A percentile compares a stretch with the other conserved stretches of the same genome.
phyloP scores from a whole-genome alignment of 768 basidiomycete genomes.

The Phlebiopsis gigantea region DNA sequence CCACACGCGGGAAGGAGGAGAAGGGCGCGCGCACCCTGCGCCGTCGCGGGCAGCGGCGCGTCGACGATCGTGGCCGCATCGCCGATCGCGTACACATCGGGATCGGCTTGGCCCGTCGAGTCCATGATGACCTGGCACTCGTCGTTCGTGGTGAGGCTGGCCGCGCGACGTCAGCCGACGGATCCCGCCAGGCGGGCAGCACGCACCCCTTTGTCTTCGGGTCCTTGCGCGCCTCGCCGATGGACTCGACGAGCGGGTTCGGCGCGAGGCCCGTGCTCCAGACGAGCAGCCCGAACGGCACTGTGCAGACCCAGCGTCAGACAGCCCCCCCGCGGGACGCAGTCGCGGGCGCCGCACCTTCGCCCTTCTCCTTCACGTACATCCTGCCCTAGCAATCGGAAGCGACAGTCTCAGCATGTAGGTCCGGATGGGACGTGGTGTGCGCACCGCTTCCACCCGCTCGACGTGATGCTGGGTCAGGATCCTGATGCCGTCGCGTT shows the following conservation, averaged over 20 bases:
- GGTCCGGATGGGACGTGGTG: not conserved
- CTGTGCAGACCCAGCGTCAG: constrained; percentile 29
- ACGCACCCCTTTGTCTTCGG: constrained; percentile 48
- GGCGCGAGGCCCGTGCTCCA: constrained; percentile 86
- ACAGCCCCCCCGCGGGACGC: constrained; percentile 11
- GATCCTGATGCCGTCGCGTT: constrained; percentile 69
- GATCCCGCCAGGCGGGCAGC: not conserved
- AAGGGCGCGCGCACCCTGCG: constrained; percentile 50
- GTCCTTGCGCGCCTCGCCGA: constrained; percentile 58
- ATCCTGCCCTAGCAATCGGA: constrained; percentile 45
- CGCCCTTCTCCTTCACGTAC: constrained; percentile 66
- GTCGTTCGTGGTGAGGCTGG: constrained; percentile 45
- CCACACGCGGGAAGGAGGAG: not conserved
- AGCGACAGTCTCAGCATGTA: not conserved
- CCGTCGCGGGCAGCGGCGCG: constrained; percentile 70
- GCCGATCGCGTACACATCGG: constrained; percentile 78
- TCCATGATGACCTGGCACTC: constrained; percentile 56
- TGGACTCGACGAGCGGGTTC: constrained; percentile 68
- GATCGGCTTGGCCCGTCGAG: constrained; percentile 43
- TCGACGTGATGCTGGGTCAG: constrained; percentile 72
- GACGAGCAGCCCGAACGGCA: constrained; percentile 77
- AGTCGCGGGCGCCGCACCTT: constrained; percentile 37
- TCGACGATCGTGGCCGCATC: constrained; percentile 63
- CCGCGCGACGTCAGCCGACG: not conserved
- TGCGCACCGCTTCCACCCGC: constrained; percentile 50